phyloP scores from a whole-genome alignment of 192 early-diverging fungal species.

The Diversispora eburnea region DNA sequence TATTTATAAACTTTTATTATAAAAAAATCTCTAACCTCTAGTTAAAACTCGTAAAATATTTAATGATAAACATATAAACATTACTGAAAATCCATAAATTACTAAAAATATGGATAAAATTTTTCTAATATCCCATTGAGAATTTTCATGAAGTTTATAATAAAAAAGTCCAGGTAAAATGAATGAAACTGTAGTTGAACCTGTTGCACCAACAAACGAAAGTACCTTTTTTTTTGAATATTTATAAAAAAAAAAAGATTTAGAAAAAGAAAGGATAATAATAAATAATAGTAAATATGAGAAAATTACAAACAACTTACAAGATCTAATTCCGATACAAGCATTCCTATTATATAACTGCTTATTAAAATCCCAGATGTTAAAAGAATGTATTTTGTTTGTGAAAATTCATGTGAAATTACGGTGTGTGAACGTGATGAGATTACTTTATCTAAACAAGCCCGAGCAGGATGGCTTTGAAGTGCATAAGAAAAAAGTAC shows the following conservation, averaged over 20 bases:
- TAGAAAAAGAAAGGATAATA: not conserved
- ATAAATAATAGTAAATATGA: not conserved
- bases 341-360: slow-evolving; percentile 72
- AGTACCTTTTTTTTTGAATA: slow-evolving; percentile 52
- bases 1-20: too few species aligned
- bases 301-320: slow-evolving; percentile 37
- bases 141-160: slow-evolving; percentile 70
- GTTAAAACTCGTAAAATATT: slow-evolving; percentile 47
- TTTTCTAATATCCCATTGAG: slow-evolving; percentile 64
- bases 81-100: slow-evolving; percentile 70
- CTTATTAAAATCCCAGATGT: slow-evolving; percentile 65
- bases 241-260: not conserved
- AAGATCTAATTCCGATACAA: slow-evolving; percentile 74
- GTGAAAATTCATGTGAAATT: slow-evolving; percentile 40
- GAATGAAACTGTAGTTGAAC: slow-evolving; percentile 93
- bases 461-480: slow-evolving; percentile 89
- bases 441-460: slow-evolving; percentile 84
- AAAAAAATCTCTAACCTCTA: not conserved
- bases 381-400: slow-evolving; percentile 56
- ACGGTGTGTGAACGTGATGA: slow-evolving; percentile 18
- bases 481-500: slow-evolving; percentile 91
- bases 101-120: slow-evolving; percentile 58
- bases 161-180: slow-evolving; percentile 94
- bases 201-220: slow-evolving; percentile 93
- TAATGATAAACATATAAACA: slow-evolving; percentile 73